Base-by-base conservation (phyloP, 2,329 filamentous ascomycete genomes). In the Ophidiomyces ophidiicola region DNA sequence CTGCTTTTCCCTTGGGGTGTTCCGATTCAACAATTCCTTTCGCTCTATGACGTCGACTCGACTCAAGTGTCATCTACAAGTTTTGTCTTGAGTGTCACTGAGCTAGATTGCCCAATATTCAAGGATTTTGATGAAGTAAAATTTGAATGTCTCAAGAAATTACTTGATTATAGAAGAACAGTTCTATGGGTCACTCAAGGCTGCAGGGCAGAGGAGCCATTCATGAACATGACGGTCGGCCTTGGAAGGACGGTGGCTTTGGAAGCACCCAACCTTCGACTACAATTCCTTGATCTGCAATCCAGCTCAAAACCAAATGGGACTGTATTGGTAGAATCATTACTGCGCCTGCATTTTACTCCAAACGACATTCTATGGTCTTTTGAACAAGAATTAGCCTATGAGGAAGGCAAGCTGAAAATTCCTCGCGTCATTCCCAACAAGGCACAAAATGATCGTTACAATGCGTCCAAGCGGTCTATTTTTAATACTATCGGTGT, bases 371-470 rank as follows among this genome's bases (percentile, higher is more conserved):
- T 14, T n/a, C 20, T 32, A 5, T 53, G 48, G 48, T 32, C 21
- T 4, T 18, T 17, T 11, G 50, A 53, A 28, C 46, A 41, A 1
- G 54, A 56, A 33, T 15, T 49, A 3, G 45, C 46, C 28, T 30
- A 53, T 15, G 32, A 45, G 11, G 23, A 46, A n/a, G 49, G 48
- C 6, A 44, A 43, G 5, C 21, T 46, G 6, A 12, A 48, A n/a
- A 45, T 56, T 15, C 49, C 53, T 1, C 48, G 53, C 20, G 11
- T 45, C 3, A 36, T 35, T 10, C 35, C 23, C 7, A 38, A 45
- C 34, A 32, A 33, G 19, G 32, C 26, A 2, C 32, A 31, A 28
- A 41, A 41, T 20, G 14, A 34, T 20, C 37, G 37, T 2, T 37
- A 32, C 28, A 36, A 36, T 17, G 21, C 39, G 6, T 20, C 18